A percentile compares a stretch with the other conserved stretches of the same genome.
phyloP scores from a whole-genome alignment of 257 asterid genomes.

The Pogostemon cablin region DNA sequence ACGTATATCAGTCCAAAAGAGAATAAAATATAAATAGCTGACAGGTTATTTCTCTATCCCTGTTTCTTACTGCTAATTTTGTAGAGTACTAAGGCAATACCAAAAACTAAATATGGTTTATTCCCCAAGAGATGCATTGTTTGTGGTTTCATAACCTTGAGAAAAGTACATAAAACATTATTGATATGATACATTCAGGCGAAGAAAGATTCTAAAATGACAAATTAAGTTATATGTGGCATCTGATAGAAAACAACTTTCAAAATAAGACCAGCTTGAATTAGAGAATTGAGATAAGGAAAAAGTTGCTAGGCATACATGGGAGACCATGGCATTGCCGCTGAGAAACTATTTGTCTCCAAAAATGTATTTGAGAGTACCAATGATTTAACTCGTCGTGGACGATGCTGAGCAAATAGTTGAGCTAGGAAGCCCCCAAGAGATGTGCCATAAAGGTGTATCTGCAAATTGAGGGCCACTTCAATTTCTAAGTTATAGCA shows the following conservation, averaged over 20 bases:
- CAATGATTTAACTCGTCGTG: slow-evolving; percentile 90
- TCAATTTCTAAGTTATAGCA: slow-evolving; percentile 16
- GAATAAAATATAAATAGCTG: background rate
- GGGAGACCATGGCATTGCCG: slow-evolving; percentile 99
- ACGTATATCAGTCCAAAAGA: background rate
- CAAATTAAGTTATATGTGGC: background rate
- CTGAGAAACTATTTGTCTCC: slow-evolving; percentile 85
- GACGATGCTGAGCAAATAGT: slow-evolving; percentile 95
- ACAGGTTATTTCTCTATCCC: background rate
- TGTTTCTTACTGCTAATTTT: background rate
- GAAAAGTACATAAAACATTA: background rate
- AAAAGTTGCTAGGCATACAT: slow-evolving; percentile 52
- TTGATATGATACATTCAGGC: background rate
- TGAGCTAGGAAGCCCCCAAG: slow-evolving; percentile 99
- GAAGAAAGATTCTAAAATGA: background rate
- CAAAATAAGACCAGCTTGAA: slow-evolving; percentile 23
- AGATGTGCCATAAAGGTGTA: slow-evolving; percentile 94
- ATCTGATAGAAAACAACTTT: slow-evolving; percentile 2
- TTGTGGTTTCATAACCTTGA: background rate
- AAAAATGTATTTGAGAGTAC: slow-evolving; percentile 89
- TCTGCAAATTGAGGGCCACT: slow-evolving; percentile 46
- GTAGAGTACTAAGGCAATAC: background rate
- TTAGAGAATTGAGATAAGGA: background rate
- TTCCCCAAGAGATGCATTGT: background rate
- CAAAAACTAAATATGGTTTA: slow-evolving; percentile 8